Conservation (phyloP, 169 alveolate genomes). For the Cryptosporidium bovis region DNA sequence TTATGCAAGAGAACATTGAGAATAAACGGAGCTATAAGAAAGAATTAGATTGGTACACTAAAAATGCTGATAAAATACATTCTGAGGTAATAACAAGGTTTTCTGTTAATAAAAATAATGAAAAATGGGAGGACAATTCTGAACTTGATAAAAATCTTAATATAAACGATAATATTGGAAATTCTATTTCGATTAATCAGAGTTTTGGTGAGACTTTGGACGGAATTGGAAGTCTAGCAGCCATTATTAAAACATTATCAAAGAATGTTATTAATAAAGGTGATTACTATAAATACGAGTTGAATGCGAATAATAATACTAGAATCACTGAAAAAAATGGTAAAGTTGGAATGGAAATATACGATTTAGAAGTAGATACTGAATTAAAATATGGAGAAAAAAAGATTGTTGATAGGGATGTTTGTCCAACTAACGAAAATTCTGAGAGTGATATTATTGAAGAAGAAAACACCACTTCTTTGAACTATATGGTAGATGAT, state of each 20-base stretch:
- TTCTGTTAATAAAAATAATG: background rate
- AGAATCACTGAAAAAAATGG: background rate
- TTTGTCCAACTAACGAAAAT: no score
- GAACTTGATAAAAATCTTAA: background rate
- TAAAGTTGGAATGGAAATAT: background rate
- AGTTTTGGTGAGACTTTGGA: constrained; percentile 20
- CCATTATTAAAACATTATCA: constrained; percentile 15
- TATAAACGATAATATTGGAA: no score
- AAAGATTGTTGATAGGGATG: background rate
- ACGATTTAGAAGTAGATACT: background rate
- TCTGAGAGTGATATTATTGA: no score
- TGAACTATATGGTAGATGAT: background rate
- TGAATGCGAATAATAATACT: background rate
- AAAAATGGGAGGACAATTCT: background rate
- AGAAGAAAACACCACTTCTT: background rate
- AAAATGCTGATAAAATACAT: constrained; percentile 14
- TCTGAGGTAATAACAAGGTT: constrained; percentile 8
- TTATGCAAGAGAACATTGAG: background rate
- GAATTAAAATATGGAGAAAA: background rate
- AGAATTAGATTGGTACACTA: constrained; percentile 34
- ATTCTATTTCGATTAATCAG: background rate
- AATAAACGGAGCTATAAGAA: background rate
- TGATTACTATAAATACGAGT: background rate
- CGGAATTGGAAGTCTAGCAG: constrained; percentile 1
- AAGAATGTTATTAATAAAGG: background rate